Evolutionary conservation across 805 yeast species (phyloP).

Genomic region (Helenozyma baotianmanensis): DNA sequence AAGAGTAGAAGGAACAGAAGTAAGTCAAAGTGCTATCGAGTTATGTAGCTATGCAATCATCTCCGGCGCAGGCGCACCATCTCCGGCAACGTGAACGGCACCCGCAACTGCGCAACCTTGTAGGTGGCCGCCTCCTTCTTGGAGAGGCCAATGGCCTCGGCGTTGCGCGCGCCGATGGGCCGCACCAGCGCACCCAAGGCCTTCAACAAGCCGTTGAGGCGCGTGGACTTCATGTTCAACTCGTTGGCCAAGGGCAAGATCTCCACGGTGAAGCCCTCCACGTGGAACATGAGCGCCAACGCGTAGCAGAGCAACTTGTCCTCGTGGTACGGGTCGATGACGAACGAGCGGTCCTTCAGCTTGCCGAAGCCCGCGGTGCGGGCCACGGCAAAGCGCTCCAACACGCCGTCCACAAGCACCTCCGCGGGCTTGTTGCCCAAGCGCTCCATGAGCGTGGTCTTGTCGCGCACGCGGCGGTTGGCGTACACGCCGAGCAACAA

Average conservation of each 20-base stretch:
- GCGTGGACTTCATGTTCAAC: constrained; percentile 73
- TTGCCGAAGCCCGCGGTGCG: constrained; percentile 65
- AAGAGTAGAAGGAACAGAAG: no score
- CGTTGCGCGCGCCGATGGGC: constrained; percentile 66
- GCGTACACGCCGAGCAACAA: constrained; percentile 75
- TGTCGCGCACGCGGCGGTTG: constrained; percentile 58
- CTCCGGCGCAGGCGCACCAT: constrained; percentile 62
- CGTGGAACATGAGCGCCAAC: constrained; percentile 65
- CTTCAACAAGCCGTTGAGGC: constrained; percentile 61
- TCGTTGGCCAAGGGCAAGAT: constrained; percentile 81
- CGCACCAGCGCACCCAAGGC: constrained; percentile 80
- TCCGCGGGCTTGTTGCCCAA: constrained; percentile 69
- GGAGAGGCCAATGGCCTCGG: constrained; percentile 66
- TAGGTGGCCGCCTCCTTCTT: constrained; percentile 56
- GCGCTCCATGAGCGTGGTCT: constrained; percentile 55
- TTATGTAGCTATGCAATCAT: constrained; percentile 2
- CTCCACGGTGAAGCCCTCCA: constrained; percentile 72
- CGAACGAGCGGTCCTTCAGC: constrained; percentile 70
- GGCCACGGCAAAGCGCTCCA: constrained; percentile 66
- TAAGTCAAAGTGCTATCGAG: no score
- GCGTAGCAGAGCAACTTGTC: constrained; percentile 81
- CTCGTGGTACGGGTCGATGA: constrained; percentile 82
- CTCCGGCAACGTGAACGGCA: constrained; percentile 87
- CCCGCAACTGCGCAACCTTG: constrained; percentile 78
- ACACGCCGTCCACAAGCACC: constrained; percentile 61